Evolutionary conservation across 441 rosid genomes (phyloP).

Genomic region (Dalechampia spathulata): DNA sequence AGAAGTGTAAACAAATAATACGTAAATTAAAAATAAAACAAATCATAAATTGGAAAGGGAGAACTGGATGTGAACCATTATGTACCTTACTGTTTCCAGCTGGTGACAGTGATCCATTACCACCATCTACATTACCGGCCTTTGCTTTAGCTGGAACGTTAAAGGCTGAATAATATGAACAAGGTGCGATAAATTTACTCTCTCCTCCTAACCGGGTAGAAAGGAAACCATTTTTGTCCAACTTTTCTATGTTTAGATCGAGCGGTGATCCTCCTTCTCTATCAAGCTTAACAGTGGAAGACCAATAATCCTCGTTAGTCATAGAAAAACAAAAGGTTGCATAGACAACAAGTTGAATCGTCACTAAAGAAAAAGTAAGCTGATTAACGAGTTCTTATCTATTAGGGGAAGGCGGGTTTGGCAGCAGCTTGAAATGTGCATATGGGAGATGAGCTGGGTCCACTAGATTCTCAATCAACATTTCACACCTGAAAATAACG

Average conservation of each 20-base stretch:
- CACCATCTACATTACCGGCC: slow-evolving; percentile 34
- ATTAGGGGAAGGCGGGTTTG: slow-evolving; percentile 27
- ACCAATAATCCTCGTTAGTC: too few species aligned
- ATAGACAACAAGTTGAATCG: too few species aligned
- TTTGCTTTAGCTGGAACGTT: slow-evolving; percentile 24
- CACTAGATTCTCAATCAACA: slow-evolving; percentile 79
- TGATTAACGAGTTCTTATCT: slow-evolving; percentile 18
- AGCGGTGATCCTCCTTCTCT: slow-evolving; percentile 91
- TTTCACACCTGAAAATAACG: slow-evolving; percentile 79
- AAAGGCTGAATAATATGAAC: slow-evolving; percentile 48
- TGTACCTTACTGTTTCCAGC: slow-evolving; percentile 37
- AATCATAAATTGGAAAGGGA: too few species aligned
- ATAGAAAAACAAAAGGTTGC: too few species aligned
- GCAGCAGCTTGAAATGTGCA: slow-evolving; percentile 80
- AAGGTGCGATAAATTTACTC: slow-evolving; percentile 62
- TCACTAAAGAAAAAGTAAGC: too few species aligned
- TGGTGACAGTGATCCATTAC: slow-evolving; percentile 32
- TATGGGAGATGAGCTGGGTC: slow-evolving; percentile 96
- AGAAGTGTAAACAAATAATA: background rate
- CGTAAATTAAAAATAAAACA: too few species aligned
- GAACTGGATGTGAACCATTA: too few species aligned
- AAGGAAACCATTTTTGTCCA: slow-evolving; percentile 42
- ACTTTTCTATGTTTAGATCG: slow-evolving; percentile 39
- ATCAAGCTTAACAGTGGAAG: slow-evolving; percentile 61
- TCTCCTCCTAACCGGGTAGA: slow-evolving; percentile 53